phyloP scores from a whole-genome alignment of 2,329 filamentous ascomycete genomes.

The Daldinia sp. region DNA sequence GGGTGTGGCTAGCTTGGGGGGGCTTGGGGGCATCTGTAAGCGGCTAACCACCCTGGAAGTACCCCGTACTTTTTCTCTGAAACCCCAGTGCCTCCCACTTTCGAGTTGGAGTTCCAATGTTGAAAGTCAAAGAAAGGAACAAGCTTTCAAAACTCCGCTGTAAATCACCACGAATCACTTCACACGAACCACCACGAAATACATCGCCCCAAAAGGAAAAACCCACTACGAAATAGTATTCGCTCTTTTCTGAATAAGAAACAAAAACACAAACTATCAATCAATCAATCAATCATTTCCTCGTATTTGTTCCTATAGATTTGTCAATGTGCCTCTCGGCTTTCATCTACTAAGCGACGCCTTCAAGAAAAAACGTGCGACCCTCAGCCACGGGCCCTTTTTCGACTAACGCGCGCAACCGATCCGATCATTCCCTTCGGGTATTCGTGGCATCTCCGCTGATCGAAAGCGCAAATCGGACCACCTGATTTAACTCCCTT shows the following conservation, averaged over 20 bases:
- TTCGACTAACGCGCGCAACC: conserved; percentile 35
- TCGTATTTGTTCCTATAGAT: conserved; percentile 3
- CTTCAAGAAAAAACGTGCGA: conserved; percentile 20
- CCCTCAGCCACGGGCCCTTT: conserved; percentile 38
- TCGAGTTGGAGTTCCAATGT: conserved; percentile 6
- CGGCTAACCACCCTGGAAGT: conserved; percentile 11
- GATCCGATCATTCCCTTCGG: conserved; percentile 39
- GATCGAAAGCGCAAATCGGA: conserved; percentile 46
- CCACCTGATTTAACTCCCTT: conserved; percentile 31
- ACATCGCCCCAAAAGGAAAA: conserved; percentile 2
- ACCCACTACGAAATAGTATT: conserved; percentile 20
- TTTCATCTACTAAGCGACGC: conserved; percentile 34
- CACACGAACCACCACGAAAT: conserved; percentile 19
- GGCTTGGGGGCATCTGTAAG: neutral
- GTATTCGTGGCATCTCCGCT: conserved; percentile 48
- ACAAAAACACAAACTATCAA: too few relatives aligned
- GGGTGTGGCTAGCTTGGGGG: neutral
- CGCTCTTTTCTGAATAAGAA: conserved; percentile 12
- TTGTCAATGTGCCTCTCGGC: neutral
- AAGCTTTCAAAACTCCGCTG: conserved; percentile 20
- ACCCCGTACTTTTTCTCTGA: conserved; percentile 28
- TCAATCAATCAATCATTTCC: conserved; percentile 3
- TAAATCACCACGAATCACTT: conserved; percentile 10
- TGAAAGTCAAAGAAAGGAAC: conserved; percentile 13
- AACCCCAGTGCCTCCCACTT: conserved; percentile 37